Base-by-base conservation (phyloP, 208 protist species). In the Trypanosoma boissoni region DNA sequence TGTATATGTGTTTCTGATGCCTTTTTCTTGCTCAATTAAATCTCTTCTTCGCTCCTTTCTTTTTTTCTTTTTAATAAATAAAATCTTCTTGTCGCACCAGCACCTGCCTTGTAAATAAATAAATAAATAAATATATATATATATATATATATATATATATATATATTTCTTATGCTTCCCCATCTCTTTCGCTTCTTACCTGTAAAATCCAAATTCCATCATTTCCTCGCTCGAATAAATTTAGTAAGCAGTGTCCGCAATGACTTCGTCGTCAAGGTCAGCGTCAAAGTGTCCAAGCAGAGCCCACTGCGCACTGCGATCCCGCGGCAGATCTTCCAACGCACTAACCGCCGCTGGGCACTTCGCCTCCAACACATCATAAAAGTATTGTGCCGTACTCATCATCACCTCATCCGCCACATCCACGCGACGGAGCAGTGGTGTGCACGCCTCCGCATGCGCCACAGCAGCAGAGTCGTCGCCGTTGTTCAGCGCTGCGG, bases 231-330 rank as follows among this genome's bases (percentile, higher is more conserved):
- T n/a, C n/a, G n/a, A n/a, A n/a, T n/a, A n/a, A n/a, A n/a, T n/a
- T n/a, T n/a, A n/a, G n/a, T n/a, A n/a, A n/a, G 9, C 21, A 26
- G 76, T 76, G 48, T 92, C 84, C 3, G 89, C 89, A n/a, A 74
- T 67, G 34, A 84, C 56, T 62, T 95, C 89, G 48, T 95, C 89
- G 32, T 95, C 89, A 5, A 95, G 74, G 60, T 95, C 89, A 3
- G 89, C 89, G 48, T 95, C 89, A 44, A 93, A 95, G 37, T 77
- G 68, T 21, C 82, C 82, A 12, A 78, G 65, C 18, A 68, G 34
- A 27, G 51, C 59, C 88, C 88, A 95, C 68, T 82, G 72, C 6
- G 72, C 52, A 74, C 83, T 92, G 39, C 37, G 57, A 26, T 84
- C 83, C n/a, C 62, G 77, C 9, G 70, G 67, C 34, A 82, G 49